A percentile compares a stretch with the other conserved stretches of the same genome.
phyloP scores from a whole-genome alignment of 352 stramenopile genomes.

The Thraustochytrium sp. region DNA sequence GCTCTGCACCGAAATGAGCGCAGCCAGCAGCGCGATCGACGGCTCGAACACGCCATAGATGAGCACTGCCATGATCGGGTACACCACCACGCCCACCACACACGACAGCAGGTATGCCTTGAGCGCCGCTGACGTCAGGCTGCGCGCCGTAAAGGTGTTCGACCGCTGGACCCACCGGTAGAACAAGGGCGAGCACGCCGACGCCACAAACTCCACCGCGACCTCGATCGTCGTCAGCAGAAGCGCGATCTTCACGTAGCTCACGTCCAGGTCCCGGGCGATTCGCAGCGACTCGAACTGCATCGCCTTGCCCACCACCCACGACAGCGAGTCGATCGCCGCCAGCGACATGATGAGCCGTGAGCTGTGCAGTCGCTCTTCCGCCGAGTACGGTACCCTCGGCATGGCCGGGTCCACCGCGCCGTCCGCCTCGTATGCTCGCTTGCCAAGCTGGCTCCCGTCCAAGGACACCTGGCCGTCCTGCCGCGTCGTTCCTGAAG shows the following conservation, averaged over 20 bases:
- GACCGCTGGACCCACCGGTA: not conserved
- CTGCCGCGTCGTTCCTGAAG: too few relatives aligned
- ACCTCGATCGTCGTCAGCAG: conserved; percentile 7
- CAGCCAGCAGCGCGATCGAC: not conserved
- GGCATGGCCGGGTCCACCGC: not conserved
- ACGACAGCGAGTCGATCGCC: conserved; percentile 12
- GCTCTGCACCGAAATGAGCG: not conserved
- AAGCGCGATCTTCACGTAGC: conserved; percentile 18
- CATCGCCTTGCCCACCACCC: conserved; percentile 11
- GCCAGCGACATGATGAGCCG: not conserved
- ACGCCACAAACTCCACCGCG: not conserved
- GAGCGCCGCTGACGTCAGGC: not conserved
- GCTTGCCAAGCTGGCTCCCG: too few relatives aligned
- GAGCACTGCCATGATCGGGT: not conserved
- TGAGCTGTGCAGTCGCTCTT: not conserved
- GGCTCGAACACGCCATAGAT: not conserved
- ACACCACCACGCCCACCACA: not conserved
- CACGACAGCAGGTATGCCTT: not conserved
- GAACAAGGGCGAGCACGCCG: not conserved
- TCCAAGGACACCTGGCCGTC: not conserved
- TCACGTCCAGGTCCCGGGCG: not conserved
- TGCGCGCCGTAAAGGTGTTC: not conserved
- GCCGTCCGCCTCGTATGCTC: too few relatives aligned
- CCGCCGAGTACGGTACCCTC: not conserved
- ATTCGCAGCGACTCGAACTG: conserved; percentile 14